Evolutionary conservation across 2,329 filamentous ascomycete genomes (phyloP).

Genomic region (Pseudopyricularia cyperi): DNA sequence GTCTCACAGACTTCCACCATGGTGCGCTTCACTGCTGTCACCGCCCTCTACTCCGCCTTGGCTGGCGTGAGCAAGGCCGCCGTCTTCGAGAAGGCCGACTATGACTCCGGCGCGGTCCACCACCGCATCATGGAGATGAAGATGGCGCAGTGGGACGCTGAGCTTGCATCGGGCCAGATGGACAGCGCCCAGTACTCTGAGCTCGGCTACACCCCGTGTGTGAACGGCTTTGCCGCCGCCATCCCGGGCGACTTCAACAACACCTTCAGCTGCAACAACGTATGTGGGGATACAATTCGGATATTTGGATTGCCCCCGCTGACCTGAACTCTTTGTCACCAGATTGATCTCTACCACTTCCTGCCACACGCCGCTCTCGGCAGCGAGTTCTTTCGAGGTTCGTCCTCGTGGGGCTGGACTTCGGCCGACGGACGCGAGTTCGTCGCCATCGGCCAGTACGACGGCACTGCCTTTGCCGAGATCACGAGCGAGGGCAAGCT

Average conservation of each 20-base stretch:
- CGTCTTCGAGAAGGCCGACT: background rate
- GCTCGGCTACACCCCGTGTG: background rate
- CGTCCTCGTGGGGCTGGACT: slow-evolving; percentile 28
- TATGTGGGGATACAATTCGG: too few species aligned
- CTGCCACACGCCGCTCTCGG: background rate
- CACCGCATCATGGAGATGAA: background rate
- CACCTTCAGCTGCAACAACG: slow-evolving; percentile 1
- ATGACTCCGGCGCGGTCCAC: background rate
- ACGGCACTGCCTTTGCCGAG: slow-evolving; percentile 41
- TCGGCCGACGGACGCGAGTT: slow-evolving; percentile 39
- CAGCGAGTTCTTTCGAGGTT: background rate
- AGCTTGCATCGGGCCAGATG: background rate
- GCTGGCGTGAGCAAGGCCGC: background rate
- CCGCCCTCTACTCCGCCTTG: background rate
- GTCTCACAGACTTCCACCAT: background rate
- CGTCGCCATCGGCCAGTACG: slow-evolving; percentile 37
- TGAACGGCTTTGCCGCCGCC: background rate
- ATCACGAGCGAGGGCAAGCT: slow-evolving; percentile 35
- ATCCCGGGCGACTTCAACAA: background rate
- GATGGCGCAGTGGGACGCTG: background rate
- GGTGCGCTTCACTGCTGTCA: background rate
- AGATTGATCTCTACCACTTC: slow-evolving; percentile 3
- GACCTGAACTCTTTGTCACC: too few species aligned
- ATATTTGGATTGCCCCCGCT: too few species aligned
- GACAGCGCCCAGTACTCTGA: background rate